phyloP scores from a whole-genome alignment of 176 grass and related monocot genomes.

The Zizania latifolia region DNA sequence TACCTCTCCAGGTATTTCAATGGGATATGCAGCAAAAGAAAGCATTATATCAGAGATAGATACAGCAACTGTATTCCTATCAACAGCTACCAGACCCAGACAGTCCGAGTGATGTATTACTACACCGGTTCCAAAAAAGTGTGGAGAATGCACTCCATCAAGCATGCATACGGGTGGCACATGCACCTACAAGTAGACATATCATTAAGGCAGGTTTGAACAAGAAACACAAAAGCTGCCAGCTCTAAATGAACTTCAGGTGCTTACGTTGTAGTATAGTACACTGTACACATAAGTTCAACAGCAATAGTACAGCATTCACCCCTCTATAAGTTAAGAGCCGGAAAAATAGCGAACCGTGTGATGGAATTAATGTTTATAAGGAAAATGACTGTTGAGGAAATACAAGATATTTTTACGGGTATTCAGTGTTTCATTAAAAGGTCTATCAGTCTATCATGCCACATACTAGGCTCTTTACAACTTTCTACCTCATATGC shows the following conservation, averaged over 20 bases:
- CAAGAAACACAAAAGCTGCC: background rate
- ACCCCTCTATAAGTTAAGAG: background rate
- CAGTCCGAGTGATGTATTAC: conserved; percentile 86
- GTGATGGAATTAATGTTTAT: background rate
- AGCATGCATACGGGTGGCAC: conserved; percentile 97
- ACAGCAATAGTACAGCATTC: background rate
- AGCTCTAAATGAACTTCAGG: background rate
- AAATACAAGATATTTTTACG: background rate
- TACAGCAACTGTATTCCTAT: conserved; percentile 91
- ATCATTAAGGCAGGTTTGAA: background rate
- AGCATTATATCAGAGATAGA: conserved; percentile 96
- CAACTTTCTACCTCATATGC: background rate
- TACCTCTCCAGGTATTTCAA: conserved; percentile 99
- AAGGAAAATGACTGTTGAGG: background rate
- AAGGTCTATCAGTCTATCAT: background rate
- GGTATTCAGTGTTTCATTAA: background rate
- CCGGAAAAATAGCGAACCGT: background rate
- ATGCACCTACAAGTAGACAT: conserved; percentile 63
- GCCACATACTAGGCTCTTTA: background rate
- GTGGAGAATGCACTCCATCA: conserved; percentile 95
- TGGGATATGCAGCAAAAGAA: conserved; percentile 98
- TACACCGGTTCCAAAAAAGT: conserved; percentile 96
- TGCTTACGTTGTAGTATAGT: background rate
- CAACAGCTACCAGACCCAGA: conserved; percentile 85
- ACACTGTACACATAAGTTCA: background rate